phyloP scores from a whole-genome alignment of 768 basidiomycete genomes.

The Cyclocybe aegerita region DNA sequence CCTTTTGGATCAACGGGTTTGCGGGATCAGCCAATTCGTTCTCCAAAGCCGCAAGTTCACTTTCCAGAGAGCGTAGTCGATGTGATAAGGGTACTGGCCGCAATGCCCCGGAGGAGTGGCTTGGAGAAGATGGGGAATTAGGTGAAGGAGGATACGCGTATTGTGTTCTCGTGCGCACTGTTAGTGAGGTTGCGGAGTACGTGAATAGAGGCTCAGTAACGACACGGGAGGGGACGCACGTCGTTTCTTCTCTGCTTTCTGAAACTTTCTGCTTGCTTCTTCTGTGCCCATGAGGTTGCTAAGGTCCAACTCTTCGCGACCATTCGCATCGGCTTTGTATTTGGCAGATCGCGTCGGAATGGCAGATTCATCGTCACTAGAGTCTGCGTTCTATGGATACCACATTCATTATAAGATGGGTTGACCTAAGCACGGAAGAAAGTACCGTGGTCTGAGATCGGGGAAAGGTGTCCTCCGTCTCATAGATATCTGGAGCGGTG shows the following conservation, averaged over 20 bases:
- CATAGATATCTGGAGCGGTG: constrained; percentile 89
- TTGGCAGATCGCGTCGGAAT: constrained; percentile 36
- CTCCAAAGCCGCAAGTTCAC: constrained; percentile 81
- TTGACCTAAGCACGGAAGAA: not conserved
- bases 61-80: constrained; percentile 65
- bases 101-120: constrained; percentile 28
- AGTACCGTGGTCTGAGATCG: constrained; percentile 48
- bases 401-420: constrained; percentile 4
- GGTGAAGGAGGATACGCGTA: constrained; percentile 74
- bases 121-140: constrained; percentile 44
- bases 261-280: constrained; percentile 70
- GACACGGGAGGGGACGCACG: constrained; percentile 32
- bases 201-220: not conserved
- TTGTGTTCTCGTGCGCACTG: constrained; percentile 53
- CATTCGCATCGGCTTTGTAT: constrained; percentile 36
- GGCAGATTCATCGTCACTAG: constrained; percentile 63
- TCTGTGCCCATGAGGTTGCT: constrained; percentile 62
- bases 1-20: constrained; percentile 63
- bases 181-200: not conserved
- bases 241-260: constrained; percentile 66
- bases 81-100: constrained; percentile 51
- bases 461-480: constrained; percentile 79
- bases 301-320: constrained; percentile 68
- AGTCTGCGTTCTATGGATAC: constrained; percentile 52
- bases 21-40: constrained; percentile 78